phyloP scores from a whole-genome alignment of 2,329 filamentous ascomycete genomes.

The Elsinoe australis region DNA sequence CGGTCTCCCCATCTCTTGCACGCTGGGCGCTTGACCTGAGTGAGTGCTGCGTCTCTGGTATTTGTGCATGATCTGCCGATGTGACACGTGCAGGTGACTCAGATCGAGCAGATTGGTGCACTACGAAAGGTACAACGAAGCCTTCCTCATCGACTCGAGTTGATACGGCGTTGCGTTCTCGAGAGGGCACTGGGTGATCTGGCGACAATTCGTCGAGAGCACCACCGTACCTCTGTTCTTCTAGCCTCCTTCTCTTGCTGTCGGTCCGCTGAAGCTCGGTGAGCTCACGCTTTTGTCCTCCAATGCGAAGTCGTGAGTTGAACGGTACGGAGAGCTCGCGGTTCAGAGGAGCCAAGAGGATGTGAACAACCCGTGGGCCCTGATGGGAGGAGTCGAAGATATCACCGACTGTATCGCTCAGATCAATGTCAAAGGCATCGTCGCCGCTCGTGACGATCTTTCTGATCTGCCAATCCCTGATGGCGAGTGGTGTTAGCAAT shows the following conservation, averaged over 20 bases:
- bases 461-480: constrained; percentile 30
- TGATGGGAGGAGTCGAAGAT: constrained; percentile 29
- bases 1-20: too few relatives aligned
- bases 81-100: too few relatives aligned
- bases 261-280: constrained; percentile 15
- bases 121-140: too few relatives aligned
- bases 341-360: constrained; percentile 27
- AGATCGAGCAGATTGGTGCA: too few relatives aligned
- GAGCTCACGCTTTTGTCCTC: background rate
- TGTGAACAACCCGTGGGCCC: constrained; percentile 27
- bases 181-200: constrained; percentile 27
- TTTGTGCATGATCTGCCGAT: too few relatives aligned
- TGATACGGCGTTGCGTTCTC: too few relatives aligned
- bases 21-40: too few relatives aligned
- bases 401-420: constrained; percentile 30
- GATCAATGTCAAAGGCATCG: constrained; percentile 32
- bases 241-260: constrained; percentile 26
- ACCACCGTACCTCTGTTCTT: constrained; percentile 20
- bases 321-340: constrained; percentile 30
- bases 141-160: too few relatives aligned
- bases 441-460: constrained; percentile 30
- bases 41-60: too few relatives aligned
- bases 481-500: constrained; percentile 22
- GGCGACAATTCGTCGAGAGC: constrained; percentile 22
- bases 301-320: constrained; percentile 25